These are phyloP conservation scores for Aspergillus quadrilineatus DNA, from an alignment of 2,329 filamentous ascomycete species.

Conservation along the genomic window DNA sequence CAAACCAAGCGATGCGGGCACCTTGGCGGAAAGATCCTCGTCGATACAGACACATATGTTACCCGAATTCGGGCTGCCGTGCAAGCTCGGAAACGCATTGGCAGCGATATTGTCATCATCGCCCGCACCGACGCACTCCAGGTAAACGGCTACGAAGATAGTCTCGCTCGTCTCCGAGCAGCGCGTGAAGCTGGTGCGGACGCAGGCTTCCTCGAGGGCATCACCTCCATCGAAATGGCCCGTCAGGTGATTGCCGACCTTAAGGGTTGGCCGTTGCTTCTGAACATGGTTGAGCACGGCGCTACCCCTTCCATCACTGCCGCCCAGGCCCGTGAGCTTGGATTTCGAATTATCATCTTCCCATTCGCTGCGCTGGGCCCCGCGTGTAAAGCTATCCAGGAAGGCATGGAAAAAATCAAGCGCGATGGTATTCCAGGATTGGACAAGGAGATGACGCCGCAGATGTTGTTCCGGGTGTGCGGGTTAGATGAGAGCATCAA, in stretches of 20 bases:
- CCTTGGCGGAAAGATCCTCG: conserved; percentile 41
- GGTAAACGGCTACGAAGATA: conserved; percentile 42
- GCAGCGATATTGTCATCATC: conserved; percentile 46
- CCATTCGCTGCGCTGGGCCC: conserved; percentile 42
- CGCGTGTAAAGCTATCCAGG: conserved; percentile 37
- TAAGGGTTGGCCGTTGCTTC: conserved; percentile 39
- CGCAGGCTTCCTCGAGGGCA: conserved; percentile 44
- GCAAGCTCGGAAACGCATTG: conserved; percentile 32
- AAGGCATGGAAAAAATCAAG: conserved; percentile 39
- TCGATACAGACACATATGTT: conserved; percentile 34
- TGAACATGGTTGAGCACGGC: conserved; percentile 49
- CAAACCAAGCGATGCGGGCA: conserved; percentile 46
- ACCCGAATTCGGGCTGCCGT: conserved; percentile 41
- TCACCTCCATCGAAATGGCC: conserved; percentile 40
- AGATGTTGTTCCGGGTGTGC: conserved; percentile 46
- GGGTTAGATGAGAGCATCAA: conserved; percentile 43
- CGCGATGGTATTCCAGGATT: conserved; percentile 34
- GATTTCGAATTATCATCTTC: conserved; percentile 46
- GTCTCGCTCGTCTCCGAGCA: conserved; percentile 38
- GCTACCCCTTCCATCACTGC: conserved; percentile 32
- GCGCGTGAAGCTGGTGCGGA: conserved; percentile 44
- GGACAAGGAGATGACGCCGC: conserved; percentile 34
- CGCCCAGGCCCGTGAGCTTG: conserved; percentile 28
- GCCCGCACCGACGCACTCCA: conserved; percentile 44
- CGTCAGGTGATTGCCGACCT: conserved; percentile 36